phyloP scores from a whole-genome alignment of 2,329 filamentous ascomycete genomes.

The Aspergillus intermedius region DNA sequence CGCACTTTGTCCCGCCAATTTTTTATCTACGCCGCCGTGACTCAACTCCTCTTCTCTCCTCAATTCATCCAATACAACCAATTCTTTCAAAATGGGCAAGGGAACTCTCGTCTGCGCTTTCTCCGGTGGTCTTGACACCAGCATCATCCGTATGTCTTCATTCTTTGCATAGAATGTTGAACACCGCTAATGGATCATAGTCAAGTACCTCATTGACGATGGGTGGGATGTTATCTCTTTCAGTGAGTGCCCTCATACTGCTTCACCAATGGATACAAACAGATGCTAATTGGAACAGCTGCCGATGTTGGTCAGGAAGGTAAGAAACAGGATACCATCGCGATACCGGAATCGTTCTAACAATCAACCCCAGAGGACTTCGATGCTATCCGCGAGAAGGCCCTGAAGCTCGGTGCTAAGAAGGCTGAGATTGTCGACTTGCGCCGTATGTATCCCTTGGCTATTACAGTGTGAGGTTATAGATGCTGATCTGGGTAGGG shows the following conservation, averaged over 20 bases:
- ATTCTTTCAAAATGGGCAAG: conserved; percentile 18
- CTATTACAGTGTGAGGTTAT: neutral
- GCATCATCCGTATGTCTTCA: conserved; percentile 45
- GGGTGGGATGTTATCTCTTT: conserved; percentile 58
- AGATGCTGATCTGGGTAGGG: conserved; percentile 14
- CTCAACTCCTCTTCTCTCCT: neutral
- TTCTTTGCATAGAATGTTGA: conserved; percentile 13
- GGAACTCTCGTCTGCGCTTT: conserved; percentile 9
- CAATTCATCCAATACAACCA: conserved; percentile 1
- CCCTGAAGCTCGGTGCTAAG: conserved; percentile 60
- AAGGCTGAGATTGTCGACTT: conserved; percentile 60
- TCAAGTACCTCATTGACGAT: conserved; percentile 44
- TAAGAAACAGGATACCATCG: conserved; percentile 11
- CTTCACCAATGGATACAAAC: neutral
- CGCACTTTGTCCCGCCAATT: conserved; percentile 1
- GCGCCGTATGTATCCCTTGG: conserved; percentile 33
- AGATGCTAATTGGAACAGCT: conserved; percentile 32
- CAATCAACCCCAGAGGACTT: conserved; percentile 54
- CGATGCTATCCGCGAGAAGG: conserved; percentile 66
- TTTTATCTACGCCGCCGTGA: conserved; percentile 2
- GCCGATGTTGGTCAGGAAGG: conserved; percentile 67
- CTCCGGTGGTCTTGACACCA: conserved; percentile 52
- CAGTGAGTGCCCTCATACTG: conserved; percentile 26
- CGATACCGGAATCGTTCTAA: neutral
- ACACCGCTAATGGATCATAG: conserved; percentile 17